phyloP scores from a whole-genome alignment of 1,139 yeast genomes.

The Lodderomyces pseudojiufengensis region DNA sequence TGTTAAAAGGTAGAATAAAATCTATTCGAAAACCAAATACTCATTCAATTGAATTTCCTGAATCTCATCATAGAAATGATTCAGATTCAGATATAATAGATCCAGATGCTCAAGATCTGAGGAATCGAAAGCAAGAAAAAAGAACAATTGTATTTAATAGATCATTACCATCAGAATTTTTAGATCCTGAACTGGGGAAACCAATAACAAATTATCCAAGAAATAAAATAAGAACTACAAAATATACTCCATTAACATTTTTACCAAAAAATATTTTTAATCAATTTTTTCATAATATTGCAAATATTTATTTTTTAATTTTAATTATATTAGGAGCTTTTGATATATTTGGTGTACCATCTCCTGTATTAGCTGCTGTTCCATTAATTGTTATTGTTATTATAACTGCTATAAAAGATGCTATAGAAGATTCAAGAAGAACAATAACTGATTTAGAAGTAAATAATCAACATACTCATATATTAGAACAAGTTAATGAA shows the following conservation, averaged over 20 bases:
- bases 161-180: conserved; percentile 58
- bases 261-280: conserved; percentile 49
- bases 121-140: conserved; percentile 38
- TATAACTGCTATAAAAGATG: conserved; percentile 55
- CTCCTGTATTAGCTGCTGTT: conserved; percentile 53
- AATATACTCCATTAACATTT: conserved; percentile 54
- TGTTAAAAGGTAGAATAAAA: conserved; percentile 14
- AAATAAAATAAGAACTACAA: conserved; percentile 58
- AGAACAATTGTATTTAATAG: conserved; percentile 67
- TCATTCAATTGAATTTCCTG: conserved; percentile 22
- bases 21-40: conserved; percentile 22
- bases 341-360: conserved; percentile 56
- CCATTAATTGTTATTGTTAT: conserved; percentile 57
- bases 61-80: conserved; percentile 19
- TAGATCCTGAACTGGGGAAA: conserved; percentile 44
- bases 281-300: conserved; percentile 51
- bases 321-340: conserved; percentile 51
- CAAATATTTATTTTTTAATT: conserved; percentile 52
- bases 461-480: conserved; percentile 49
- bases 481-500: conserved; percentile 23
- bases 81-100: conserved; percentile 17
- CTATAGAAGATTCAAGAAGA: conserved; percentile 55
- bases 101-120: conserved; percentile 31
- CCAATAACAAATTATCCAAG: conserved; percentile 39
- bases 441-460: conserved; percentile 51